Base-by-base conservation (phyloP, 2,329 filamentous ascomycete species). In the Dactylella cylindrospora region DNA sequence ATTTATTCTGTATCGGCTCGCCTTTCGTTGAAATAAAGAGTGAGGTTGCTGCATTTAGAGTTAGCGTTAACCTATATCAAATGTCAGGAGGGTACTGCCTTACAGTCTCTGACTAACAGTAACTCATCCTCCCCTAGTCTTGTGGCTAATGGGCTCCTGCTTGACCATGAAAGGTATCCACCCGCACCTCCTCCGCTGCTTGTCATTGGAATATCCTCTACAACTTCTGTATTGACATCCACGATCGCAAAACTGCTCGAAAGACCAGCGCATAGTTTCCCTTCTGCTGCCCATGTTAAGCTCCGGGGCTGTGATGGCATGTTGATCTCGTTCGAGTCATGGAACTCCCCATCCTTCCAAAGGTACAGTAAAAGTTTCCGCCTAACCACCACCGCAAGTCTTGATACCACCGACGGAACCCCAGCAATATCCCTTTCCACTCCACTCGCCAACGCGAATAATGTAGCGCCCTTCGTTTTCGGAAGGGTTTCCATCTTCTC, bases 291-390 rank as follows among this genome's bases (percentile, higher is more conserved):
- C 93, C 93, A 98, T 1, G 88, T 95, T 65, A 97, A 77, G 10
- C 85, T 90, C 70, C 93, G 88, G 65, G 96, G 87, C 17, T 86
- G 83, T 69, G 91, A 91, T 26, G 88, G 78, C 36, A 97, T 78
- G 1, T 83, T 81, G 29, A 96, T 81, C 74, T 97, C 93, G 22
- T 77, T 77, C 0, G 85, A 82, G 26, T 93, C 83, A 40, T 80
- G 80, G 33, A 96, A 78, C 75, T 97, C 93, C 77, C 90, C 93
- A 72, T 95, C 90, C 69, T 93, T 86, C 93, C 94, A 98, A 70
- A 85, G 88, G 90, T 93, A 98, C 51, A 96, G 75, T 62, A 97
- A 73, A 46, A 98, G 78, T 69, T 88, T 87, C 70, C 93, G 80
- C 78, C 97, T 97, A 26, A 96, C 88, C 3, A 90, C 90, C 8